phyloP scores from a whole-genome alignment of 2,329 filamentous ascomycete species.

The Cladosporium velox region DNA sequence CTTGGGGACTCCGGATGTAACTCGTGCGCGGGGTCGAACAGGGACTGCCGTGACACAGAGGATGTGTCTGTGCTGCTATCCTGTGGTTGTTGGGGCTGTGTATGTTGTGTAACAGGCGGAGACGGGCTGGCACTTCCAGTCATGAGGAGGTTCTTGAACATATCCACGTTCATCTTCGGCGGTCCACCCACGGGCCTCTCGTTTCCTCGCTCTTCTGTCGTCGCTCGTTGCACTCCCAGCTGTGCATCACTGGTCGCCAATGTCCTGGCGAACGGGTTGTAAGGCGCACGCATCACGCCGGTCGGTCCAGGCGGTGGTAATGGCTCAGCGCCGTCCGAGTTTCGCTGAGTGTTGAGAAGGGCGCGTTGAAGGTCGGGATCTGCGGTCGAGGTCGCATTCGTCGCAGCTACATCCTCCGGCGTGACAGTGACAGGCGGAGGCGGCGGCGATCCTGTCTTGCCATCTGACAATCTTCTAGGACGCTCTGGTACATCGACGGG shows the following conservation, averaged over 20 bases:
- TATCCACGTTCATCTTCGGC: slow-evolving; percentile 67
- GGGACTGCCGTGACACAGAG: slow-evolving; percentile 57
- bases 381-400: slow-evolving; percentile 27
- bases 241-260: slow-evolving; percentile 34
- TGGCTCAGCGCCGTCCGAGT: slow-evolving; percentile 25
- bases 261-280: slow-evolving; percentile 40
- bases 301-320: slow-evolving; percentile 21
- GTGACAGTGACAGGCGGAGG: slow-evolving; percentile 4
- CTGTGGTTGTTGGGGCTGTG: slow-evolving; percentile 24
- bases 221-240: slow-evolving; percentile 22
- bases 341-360: slow-evolving; percentile 28
- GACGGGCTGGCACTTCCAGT: slow-evolving; percentile 59
- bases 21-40: slow-evolving; percentile 52
- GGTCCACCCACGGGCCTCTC: slow-evolving; percentile 17
- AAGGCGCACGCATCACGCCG: slow-evolving; percentile 29
- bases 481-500: slow-evolving; percentile 21
- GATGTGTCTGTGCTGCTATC: slow-evolving; percentile 57
- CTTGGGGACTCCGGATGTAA: slow-evolving; percentile 53
- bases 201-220: slow-evolving; percentile 12
- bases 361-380: slow-evolving; percentile 29
- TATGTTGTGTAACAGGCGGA: slow-evolving; percentile 22
- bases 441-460: slow-evolving; percentile 13
- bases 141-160: slow-evolving; percentile 72
- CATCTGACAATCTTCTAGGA: slow-evolving; percentile 17
- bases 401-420: slow-evolving; percentile 24